These are phyloP conservation scores for Didymella pomorum DNA, from an alignment of 2,329 filamentous ascomycete species.

Conservation along the genomic window DNA sequence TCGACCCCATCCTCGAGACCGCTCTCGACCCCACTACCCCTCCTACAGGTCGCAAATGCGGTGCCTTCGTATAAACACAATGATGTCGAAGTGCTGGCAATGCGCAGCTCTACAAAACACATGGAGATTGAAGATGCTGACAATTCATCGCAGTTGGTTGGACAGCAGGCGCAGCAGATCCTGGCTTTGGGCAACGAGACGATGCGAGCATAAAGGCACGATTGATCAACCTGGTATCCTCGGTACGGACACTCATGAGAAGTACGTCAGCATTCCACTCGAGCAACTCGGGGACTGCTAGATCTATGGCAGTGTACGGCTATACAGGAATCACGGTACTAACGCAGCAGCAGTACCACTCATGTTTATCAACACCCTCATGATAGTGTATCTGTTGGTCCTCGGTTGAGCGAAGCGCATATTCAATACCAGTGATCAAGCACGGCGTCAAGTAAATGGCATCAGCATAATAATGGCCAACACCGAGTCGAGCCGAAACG, in stretches of 20 bases:
- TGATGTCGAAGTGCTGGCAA: not conserved
- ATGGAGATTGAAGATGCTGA: not conserved
- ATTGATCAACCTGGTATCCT: slow-evolving; percentile 87
- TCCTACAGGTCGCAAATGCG: not conserved
- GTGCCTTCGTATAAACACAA: not conserved
- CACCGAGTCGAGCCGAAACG: no score
- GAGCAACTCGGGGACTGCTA: not conserved
- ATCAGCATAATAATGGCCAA: not conserved
- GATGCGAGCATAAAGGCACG: slow-evolving; percentile 85
- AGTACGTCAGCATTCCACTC: slow-evolving; percentile 65
- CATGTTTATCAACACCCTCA: slow-evolving; percentile 51
- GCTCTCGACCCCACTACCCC: slow-evolving; percentile 2
- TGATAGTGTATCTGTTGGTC: slow-evolving; percentile 50
- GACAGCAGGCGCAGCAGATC: slow-evolving; percentile 69
- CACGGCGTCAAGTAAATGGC: not conserved
- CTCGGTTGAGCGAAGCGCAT: slow-evolving; percentile 39
- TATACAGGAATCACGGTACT: slow-evolving; percentile 12
- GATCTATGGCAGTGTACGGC: not conserved
- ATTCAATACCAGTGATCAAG: not conserved
- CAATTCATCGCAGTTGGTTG: slow-evolving; percentile 73
- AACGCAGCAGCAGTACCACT: slow-evolving; percentile 45
- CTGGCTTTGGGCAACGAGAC: slow-evolving; percentile 75
- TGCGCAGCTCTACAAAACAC: not conserved
- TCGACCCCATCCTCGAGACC: slow-evolving; percentile 18
- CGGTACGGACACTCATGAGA: slow-evolving; percentile 89